A percentile compares a stretch with the other conserved stretches of the same genome.
Evolutionary conservation across 1,284 basidiomycete genomes (phyloP).

Genomic region (Ustilago bromivora): DNA sequence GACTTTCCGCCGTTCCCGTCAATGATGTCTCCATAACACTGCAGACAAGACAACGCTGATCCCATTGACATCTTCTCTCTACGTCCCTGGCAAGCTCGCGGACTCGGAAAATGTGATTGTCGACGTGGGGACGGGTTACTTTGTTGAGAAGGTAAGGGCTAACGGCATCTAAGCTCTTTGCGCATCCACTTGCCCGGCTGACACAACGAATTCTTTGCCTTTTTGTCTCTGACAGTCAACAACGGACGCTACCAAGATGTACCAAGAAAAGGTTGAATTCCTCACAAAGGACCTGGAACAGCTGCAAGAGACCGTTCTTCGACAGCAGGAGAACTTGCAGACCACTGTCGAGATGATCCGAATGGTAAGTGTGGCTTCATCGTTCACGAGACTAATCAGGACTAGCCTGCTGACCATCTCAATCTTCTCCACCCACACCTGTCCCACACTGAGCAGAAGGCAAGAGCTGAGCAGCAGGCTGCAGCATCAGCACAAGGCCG

Average conservation of each 20-base stretch:
- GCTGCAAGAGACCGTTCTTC: conserved; percentile 65
- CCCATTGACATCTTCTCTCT: conserved; percentile 91
- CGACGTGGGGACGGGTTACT: conserved; percentile 96
- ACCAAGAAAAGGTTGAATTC: conserved; percentile 63
- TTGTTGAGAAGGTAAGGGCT: conserved; percentile 84
- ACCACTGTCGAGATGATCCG: conserved; percentile 65
- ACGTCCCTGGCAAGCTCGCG: conserved; percentile 89
- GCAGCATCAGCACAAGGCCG: conserved; percentile 21
- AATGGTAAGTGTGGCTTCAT: conserved; percentile 50
- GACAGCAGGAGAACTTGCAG: conserved; percentile 67
- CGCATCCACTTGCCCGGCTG: neutral
- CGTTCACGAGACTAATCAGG: neutral
- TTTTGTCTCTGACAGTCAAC: conserved; percentile 40
- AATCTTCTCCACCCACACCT: neutral
- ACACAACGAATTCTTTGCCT: neutral
- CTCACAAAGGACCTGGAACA: conserved; percentile 65
- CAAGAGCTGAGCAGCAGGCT: conserved; percentile 41
- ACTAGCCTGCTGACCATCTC: neutral
- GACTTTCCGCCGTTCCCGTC: neutral
- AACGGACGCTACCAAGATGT: conserved; percentile 60
- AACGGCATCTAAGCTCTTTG: too few relatives aligned
- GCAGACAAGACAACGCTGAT: conserved; percentile 88
- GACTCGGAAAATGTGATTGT: conserved; percentile 89
- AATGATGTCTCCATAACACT: neutral
- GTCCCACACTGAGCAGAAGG: conserved; percentile 28